Evolutionary conservation across 2,329 filamentous ascomycete species (phyloP), one percentile per base, ranked within the genome.

Genomic region (Lojkania enalia): DNA sequence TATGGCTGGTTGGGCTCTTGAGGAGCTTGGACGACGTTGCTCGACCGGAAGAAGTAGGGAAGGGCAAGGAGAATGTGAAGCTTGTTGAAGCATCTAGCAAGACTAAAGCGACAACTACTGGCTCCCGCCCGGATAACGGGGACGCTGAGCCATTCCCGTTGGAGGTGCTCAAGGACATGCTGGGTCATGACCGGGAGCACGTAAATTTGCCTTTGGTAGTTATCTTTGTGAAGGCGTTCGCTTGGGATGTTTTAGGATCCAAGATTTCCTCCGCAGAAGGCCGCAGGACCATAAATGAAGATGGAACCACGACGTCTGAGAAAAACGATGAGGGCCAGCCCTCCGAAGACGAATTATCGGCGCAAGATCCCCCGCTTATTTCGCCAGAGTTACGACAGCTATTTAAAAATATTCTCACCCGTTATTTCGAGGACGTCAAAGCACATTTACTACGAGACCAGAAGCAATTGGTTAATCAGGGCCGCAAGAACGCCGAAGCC

Each of bases 81-180:
- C 61, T 71, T 13, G 65, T 71, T 1, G 79, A 82, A 51, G 76
- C 76, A 2, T 75, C 81, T 30, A 75, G 80, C 25, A 95, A 91
- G 69, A 73, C 78, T 5, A 81, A 77, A 75, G 35, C 83, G 80
- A 57, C 70, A 73, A 50, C 87, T 77, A 75, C 77, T 74, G 57
- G 76, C 7, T 66, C 71, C 29, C 77, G 78, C 18, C 71, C 74
- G 40, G 82, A 83, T 47, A 83, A 83, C 20, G 83, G 80, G 30
- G 84, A 87, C 48, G 81, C 89, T 2, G 94, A 99, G 53, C 94
- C 94, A 0, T 97, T 99, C 57, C 95, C 95, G 3, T 77, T 99
- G 15, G 94, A 99, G 68, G 92, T 97, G n/a, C 76, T 99, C 30
- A 99, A 99, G 73, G 95, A 99, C 66, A 81, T 99, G 54, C 80